Percentiles rank a stretch among this genome's conserved stretches.
These are phyloP conservation scores for Leccinum imitatum DNA, from an alignment of 768 basidiomycete genomes.

Conservation along the genomic window DNA sequence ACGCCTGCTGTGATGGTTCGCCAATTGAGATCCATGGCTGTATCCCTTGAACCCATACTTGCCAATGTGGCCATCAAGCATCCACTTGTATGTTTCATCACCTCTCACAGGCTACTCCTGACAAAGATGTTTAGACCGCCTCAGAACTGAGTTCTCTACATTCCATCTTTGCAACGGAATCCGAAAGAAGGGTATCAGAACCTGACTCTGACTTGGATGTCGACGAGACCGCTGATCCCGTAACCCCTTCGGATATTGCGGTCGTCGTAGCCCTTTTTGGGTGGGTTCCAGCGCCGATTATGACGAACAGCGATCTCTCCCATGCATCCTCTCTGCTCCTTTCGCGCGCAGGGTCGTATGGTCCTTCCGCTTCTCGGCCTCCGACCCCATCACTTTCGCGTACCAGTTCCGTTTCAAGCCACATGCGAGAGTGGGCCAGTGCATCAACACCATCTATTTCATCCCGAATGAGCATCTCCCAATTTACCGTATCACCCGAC, in stretches of 20 bases:
- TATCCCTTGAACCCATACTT: constrained; percentile 51
- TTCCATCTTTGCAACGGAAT: constrained; percentile 40
- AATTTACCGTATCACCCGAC: constrained; percentile 15
- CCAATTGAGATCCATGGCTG: constrained; percentile 57
- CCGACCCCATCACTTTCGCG: constrained; percentile 34
- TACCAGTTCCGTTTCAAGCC: constrained; percentile 32
- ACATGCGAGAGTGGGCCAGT: constrained; percentile 16
- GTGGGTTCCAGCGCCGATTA: constrained; percentile 41
- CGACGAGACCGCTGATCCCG: constrained; percentile 9
- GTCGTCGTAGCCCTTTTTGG: constrained; percentile 48
- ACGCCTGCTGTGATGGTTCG: constrained; percentile 62
- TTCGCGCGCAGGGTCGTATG: constrained; percentile 28
- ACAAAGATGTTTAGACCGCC: constrained; percentile 44
- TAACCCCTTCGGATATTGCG: constrained; percentile 38
- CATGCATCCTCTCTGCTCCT: constrained; percentile 20
- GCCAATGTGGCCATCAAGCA: constrained; percentile 62
- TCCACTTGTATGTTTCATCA: constrained; percentile 56
- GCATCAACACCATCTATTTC: constrained; percentile 26
- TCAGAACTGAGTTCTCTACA: constrained; percentile 55
- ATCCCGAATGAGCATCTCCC: constrained; percentile 22
- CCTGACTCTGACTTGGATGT: constrained; percentile 16
- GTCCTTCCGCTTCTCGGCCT: constrained; percentile 30
- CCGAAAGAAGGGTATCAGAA: constrained; percentile 32
- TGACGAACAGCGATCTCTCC: constrained; percentile 14
- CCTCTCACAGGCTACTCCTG: constrained; percentile 6